phyloP scores from a whole-genome alignment of 441 rosid genomes.

The Manihot esculenta region DNA sequence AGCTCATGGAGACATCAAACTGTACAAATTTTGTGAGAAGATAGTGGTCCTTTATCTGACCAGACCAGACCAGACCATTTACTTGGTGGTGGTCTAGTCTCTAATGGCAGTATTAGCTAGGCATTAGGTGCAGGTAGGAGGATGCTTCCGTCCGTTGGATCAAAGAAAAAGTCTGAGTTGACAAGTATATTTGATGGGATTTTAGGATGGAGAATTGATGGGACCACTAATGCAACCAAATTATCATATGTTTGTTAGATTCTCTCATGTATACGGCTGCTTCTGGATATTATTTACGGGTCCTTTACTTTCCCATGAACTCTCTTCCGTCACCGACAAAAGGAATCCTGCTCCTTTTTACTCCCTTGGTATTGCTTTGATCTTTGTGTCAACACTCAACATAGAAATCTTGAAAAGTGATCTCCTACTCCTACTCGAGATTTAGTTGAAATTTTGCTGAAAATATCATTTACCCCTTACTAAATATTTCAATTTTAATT shows the following conservation, averaged over 20 bases:
- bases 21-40: background rate
- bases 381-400: background rate
- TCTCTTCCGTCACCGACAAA: conserved; percentile 11
- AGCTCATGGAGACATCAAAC: background rate
- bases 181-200: no score
- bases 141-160: background rate
- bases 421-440: no score
- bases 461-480: no score
- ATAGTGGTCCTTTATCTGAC: background rate
- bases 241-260: background rate
- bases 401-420: no score
- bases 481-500: no score
- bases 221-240: conserved; percentile 12
- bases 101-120: background rate
- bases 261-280: background rate
- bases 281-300: background rate
- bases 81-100: background rate
- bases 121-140: background rate
- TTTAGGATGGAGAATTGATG: background rate
- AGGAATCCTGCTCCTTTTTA: background rate
- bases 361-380: no score
- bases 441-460: no score
- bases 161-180: background rate
- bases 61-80: no score
- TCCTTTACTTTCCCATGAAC: background rate